A percentile compares a stretch with the other conserved stretches of the same genome.
Conservation (phyloP, 2,329 filamentous ascomycete genomes). For the Apiospora arundinis region DNA sequence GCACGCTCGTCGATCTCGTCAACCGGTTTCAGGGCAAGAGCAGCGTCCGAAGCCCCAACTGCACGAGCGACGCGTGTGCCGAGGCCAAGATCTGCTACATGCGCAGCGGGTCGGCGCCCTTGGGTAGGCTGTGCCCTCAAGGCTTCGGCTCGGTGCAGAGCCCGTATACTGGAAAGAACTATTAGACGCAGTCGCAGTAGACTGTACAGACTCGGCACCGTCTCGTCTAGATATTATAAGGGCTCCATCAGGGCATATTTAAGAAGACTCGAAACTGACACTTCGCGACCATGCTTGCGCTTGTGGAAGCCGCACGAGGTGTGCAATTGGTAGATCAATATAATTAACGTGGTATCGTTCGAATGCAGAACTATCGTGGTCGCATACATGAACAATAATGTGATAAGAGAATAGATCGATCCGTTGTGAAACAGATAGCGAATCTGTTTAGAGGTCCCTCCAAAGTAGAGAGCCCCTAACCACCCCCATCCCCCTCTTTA, state of each 20-base stretch:
- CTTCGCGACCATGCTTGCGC: neutral
- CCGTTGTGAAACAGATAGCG: neutral
- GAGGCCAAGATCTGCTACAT: constrained; percentile 65
- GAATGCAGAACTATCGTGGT: neutral
- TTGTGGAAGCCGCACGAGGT: neutral
- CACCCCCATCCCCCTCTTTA: no score
- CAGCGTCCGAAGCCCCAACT: constrained; percentile 56
- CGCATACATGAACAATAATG: neutral
- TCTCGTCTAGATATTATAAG: neutral
- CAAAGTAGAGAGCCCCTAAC: neutral
- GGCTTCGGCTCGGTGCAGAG: constrained; percentile 52
- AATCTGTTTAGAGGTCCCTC: neutral
- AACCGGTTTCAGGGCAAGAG: constrained; percentile 60
- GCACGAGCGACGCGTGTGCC: constrained; percentile 56
- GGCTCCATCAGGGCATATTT: neutral
- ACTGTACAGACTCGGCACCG: neutral
- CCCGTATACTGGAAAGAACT: constrained; percentile 43
- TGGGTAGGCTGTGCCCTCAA: constrained; percentile 58
- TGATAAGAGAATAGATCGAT: neutral
- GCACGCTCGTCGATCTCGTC: constrained; percentile 53
- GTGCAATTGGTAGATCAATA: neutral
- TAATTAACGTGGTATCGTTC: neutral
- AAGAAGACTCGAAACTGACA: neutral
- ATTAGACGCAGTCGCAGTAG: constrained; percentile 25
- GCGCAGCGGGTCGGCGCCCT: constrained; percentile 57